Evolutionary conservation across 441 rosid species (phyloP).

Genomic region (Flueggea neowawraea): DNA sequence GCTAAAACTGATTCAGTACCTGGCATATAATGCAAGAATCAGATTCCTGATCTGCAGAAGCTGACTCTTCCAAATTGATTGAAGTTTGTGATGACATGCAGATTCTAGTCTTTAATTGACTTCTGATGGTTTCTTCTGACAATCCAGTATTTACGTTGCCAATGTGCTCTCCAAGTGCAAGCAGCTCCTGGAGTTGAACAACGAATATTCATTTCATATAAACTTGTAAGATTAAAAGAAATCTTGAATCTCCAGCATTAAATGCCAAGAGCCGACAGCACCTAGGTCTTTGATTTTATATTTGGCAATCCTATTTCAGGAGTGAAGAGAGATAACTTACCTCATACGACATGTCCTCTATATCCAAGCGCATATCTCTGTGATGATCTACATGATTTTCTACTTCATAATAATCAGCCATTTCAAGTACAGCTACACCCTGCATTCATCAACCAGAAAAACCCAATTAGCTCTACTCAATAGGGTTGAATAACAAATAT

Average conservation of each 20-base stretch:
- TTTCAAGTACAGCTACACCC: constrained; percentile 71
- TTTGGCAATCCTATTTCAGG: too few relatives aligned
- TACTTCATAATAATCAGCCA: constrained; percentile 46
- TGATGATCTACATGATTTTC: constrained; percentile 61
- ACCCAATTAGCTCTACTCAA: constrained; percentile 5
- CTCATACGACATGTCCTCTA: constrained; percentile 94
- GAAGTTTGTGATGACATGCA: constrained; percentile 25
- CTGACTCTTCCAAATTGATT: constrained; percentile 61
- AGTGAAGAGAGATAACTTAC: constrained; percentile 21
- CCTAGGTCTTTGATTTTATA: too few relatives aligned
- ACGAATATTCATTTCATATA: not conserved
- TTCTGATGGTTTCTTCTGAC: constrained; percentile 54
- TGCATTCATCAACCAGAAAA: constrained; percentile 23
- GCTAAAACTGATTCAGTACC: constrained; percentile 32
- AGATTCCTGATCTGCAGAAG: constrained; percentile 50
- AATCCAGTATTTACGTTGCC: constrained; percentile 82
- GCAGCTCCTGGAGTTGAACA: constrained; percentile 64
- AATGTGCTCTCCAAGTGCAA: constrained; percentile 78
- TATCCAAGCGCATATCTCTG: constrained; percentile 91
- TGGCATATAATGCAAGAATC: constrained; percentile 86
- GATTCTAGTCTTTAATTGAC: constrained; percentile 45
- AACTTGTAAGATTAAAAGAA: too few relatives aligned
- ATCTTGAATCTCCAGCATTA: too few relatives aligned
- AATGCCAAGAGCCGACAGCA: too few relatives aligned
- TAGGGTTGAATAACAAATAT: not conserved